These are phyloP conservation scores for Prunus kanzakura DNA, from an alignment of 306 rosid genomes.

Conservation along the genomic window DNA sequence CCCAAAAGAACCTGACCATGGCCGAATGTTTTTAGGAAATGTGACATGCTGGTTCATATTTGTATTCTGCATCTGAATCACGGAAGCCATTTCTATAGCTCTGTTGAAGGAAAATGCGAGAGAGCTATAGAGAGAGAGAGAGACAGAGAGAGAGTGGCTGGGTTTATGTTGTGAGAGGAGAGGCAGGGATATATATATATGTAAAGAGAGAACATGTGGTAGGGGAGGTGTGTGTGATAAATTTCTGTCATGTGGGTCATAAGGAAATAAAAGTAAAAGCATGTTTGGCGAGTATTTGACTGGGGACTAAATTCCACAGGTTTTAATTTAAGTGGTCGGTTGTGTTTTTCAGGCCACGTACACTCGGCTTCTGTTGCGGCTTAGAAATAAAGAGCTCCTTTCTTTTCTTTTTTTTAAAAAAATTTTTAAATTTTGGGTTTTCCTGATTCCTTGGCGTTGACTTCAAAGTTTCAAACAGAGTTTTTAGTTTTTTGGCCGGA, in stretches of 20 bases:
- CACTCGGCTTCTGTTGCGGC: neutral
- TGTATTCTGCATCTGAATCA: slow-evolving; percentile 19
- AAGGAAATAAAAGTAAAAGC: slow-evolving; percentile 18
- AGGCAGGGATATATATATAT: slow-evolving; percentile 21
- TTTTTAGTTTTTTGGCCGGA: neutral
- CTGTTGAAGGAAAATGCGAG: neutral
- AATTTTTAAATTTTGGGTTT: neutral
- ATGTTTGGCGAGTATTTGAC: slow-evolving; percentile 54
- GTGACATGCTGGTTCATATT: slow-evolving; percentile 32
- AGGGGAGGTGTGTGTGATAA: neutral
- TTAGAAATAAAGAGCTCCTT: neutral
- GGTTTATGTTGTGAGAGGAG: neutral
- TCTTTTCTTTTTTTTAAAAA: neutral
- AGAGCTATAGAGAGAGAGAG: slow-evolving; percentile 9
- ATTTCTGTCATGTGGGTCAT: slow-evolving; percentile 1
- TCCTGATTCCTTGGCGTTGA: neutral
- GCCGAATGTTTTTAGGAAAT: slow-evolving; percentile 32
- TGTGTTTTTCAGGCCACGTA: neutral
- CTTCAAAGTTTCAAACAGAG: neutral
- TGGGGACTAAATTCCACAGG: neutral
- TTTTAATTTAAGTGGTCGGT: slow-evolving; percentile 27
- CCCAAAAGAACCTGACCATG: slow-evolving; percentile 48
- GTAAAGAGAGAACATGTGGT: neutral
- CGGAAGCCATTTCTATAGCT: slow-evolving; percentile 32
- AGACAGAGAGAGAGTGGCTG: neutral